phyloP scores from a whole-genome alignment of 2,329 filamentous ascomycete genomes.

The Penicillium sp. region DNA sequence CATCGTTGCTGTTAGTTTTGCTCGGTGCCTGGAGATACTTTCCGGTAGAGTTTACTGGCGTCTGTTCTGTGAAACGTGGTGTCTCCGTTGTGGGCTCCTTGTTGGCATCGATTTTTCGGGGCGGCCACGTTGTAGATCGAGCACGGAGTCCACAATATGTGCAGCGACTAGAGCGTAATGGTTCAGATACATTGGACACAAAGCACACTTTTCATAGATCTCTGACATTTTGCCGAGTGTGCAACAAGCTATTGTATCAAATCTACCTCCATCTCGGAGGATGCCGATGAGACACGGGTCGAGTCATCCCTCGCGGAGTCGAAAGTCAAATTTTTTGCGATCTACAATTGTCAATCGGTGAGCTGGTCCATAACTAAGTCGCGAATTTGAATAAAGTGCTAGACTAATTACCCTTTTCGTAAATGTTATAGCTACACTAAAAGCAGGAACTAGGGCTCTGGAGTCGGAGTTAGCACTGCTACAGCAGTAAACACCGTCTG shows the following conservation, averaged over 20 bases:
- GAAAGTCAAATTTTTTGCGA: too few relatives aligned
- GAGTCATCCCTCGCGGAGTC: neutral
- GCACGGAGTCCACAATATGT: neutral
- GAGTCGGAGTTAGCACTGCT: too few relatives aligned
- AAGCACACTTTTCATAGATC: neutral
- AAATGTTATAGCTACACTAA: too few relatives aligned
- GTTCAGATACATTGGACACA: neutral
- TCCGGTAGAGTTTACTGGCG: neutral
- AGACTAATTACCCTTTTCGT: too few relatives aligned
- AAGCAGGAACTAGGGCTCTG: too few relatives aligned
- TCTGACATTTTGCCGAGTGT: neutral
- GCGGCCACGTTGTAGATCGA: too few relatives aligned
- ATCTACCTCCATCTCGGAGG: neutral
- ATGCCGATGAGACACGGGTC: neutral
- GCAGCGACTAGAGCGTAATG: neutral
- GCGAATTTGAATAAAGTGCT: too few relatives aligned
- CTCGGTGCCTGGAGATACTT: neutral
- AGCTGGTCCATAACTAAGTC: too few relatives aligned
- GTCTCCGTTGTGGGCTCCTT: too few relatives aligned
- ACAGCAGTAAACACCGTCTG: neutral
- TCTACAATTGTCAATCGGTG: neutral
- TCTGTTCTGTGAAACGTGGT: neutral
- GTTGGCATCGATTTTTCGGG: neutral
- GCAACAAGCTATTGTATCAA: neutral
- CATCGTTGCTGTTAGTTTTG: neutral